Evolutionary conservation across 257 asterid genomes (phyloP), one percentile per base, ranked within the genome.

Genomic region (Lycium barbarum): DNA sequence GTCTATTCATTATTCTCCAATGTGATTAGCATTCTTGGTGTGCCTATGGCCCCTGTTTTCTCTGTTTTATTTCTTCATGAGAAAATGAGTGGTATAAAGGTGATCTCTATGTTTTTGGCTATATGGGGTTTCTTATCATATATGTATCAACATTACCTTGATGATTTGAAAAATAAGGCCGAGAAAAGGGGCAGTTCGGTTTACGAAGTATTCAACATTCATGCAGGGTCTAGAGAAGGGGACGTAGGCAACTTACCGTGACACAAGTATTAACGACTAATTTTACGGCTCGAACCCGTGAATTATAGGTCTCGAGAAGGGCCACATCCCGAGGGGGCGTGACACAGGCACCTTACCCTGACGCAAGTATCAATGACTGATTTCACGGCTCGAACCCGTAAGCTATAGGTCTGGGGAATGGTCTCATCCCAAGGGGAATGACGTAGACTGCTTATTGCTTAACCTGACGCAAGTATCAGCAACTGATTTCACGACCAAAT

Each of bases 111-210:
- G 43, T 5, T 84, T 18, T 47, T 88, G 79, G 86, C 88, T 18
- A 40, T 89, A 22, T 93, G 97, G 98, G 97, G 97, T 1, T 95
- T 91, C 61, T 91, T 86, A 10, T 95, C 90, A 18, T 85, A 85
- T 68, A 12, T 59, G 12, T 79, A 87, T 53, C 90, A 87, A 79
- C 85, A 85, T 7, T 87, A 87, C 73, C 84, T 87, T 66, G 88
- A 87, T 49, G 86, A 58, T 76, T 58, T 79, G 65, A 11, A 83
- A 55, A 6, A 13, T 6, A 83, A 84, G 67, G 68, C 63, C 0
- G 20, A 65, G 51, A 17, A 40, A 70, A 1, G 38, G 70, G 40
- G 26, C 2, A 22, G 51, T 11, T 0, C 20, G 53, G 14, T 68
- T 51, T 1, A 3, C 1, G 4, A 40, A 40, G 35, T 17, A 40